phyloP scores from a whole-genome alignment of 805 yeast species.

The Lipomyces yamadae region DNA sequence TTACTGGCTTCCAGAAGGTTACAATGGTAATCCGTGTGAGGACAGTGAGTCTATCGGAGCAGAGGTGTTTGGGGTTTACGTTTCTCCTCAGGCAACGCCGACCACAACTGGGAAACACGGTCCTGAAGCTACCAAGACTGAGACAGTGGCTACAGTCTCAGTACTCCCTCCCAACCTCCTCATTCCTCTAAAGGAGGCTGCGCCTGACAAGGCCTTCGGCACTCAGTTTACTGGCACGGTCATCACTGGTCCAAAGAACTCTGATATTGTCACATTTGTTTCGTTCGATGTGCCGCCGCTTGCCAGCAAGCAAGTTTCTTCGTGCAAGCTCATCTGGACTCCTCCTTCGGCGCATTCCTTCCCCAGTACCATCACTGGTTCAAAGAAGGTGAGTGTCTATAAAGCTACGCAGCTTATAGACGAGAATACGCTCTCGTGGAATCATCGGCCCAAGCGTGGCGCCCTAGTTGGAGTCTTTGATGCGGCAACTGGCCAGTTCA shows the following conservation, averaged over 20 bases:
- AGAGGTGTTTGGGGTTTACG: slow-evolving; percentile 7
- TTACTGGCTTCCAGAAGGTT: slow-evolving; percentile 24
- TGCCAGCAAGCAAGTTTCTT: slow-evolving; percentile 11
- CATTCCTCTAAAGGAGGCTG: slow-evolving; percentile 30
- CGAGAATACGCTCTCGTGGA: slow-evolving; percentile 26
- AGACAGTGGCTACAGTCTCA: slow-evolving; percentile 20
- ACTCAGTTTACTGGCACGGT: slow-evolving; percentile 32
- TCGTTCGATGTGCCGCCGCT: slow-evolving; percentile 32
- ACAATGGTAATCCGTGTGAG: slow-evolving; percentile 8
- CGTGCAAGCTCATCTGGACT: slow-evolving; percentile 34
- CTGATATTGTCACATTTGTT: slow-evolving; percentile 26
- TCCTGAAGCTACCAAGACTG: neutral
- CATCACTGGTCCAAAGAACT: neutral
- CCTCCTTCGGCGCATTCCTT: slow-evolving; percentile 30
- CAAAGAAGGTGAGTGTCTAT: slow-evolving; percentile 26
- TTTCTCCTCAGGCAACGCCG: slow-evolving; percentile 5
- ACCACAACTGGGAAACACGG: slow-evolving; percentile 11
- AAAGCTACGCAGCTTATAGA: slow-evolving; percentile 16
- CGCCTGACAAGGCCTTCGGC: slow-evolving; percentile 24
- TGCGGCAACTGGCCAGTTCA: slow-evolving; percentile 28
- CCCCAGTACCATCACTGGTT: slow-evolving; percentile 30
- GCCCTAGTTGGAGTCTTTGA: slow-evolving; percentile 24
- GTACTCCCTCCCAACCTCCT: slow-evolving; percentile 33
- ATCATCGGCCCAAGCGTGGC: slow-evolving; percentile 28
- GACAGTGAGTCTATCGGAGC: slow-evolving; percentile 12